Evolutionary conservation across 2,329 filamentous ascomycete genomes (phyloP), one percentile per base, ranked within the genome.

Genomic region (Paracorniculantispora psalliotae): DNA sequence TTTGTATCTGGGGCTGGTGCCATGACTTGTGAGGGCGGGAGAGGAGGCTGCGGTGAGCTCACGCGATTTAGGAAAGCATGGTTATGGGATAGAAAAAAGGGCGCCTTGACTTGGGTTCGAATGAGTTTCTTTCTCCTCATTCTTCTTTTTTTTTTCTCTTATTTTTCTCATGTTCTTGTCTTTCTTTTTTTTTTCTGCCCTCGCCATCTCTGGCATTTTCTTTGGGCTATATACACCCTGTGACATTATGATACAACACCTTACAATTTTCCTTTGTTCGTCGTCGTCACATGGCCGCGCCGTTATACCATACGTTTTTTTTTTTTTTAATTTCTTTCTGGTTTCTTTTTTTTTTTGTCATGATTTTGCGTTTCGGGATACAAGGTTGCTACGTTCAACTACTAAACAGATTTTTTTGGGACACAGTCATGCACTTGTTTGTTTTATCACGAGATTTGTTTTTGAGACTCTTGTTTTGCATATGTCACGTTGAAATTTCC

Each of bases 51-150:
- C 30, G 19, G 28, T 21, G 33, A 56, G 53, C 30, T 56, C 43
- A 39, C 43, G 53, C 30, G 13, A 43, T 26, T 28, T 30, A 23
- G 39, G n/a, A 48, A 15, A 48, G 53, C 44, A 48, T 56, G 47
- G 17, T 39, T 48, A 26, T 19, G 41, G 53, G 9, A 25, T 48
- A 56, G 51, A 56, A 56, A 53, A 56, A 56, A 39, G 37, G 35
- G 53, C 53, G 43, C 43, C 43, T 56, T 48, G n/a, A 35, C 39
- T 47, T 33, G 51, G 25, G 53, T 30, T 39, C 7, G 30, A 48
- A 30, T 26, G 1, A 48, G 44, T 37, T 56, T 48, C 5, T 9
- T 46, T 26, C 37, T 54, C 33, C 28, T 54, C 13, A 17, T 35
- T 25, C 25, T 49, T 12, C 19, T 26, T 46, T 46, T 46, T 46